Evolutionary conservation across 2,329 filamentous ascomycete genomes (phyloP).

Genomic region (Pyrenophora graminea): DNA sequence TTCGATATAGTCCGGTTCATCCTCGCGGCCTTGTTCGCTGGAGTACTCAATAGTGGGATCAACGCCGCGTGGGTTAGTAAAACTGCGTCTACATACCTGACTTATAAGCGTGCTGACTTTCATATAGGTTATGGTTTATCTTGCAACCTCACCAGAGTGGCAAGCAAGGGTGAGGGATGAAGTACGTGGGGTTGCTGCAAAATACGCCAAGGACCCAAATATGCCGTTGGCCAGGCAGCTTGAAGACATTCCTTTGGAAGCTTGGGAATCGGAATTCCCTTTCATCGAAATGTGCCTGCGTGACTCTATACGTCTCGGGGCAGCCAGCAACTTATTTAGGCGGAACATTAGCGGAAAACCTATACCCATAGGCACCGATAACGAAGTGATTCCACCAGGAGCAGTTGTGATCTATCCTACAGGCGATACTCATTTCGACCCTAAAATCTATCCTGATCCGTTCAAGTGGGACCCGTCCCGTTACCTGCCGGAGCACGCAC

Average conservation of each 20-base stretch:
- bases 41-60: constrained; percentile 61
- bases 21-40: constrained; percentile 59
- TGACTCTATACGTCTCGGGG: constrained; percentile 59
- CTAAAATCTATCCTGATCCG: constrained; percentile 55
- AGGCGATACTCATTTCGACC: constrained; percentile 56
- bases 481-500: constrained; percentile 54
- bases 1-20: constrained; percentile 54
- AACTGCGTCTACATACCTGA: not conserved
- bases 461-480: constrained; percentile 56
- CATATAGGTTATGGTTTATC: constrained; percentile 26
- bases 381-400: constrained; percentile 56
- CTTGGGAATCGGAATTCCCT: constrained; percentile 63
- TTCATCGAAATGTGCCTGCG: constrained; percentile 57
- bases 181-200: constrained; percentile 52
- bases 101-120: not conserved
- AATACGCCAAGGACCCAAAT: constrained; percentile 47
- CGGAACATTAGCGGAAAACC: constrained; percentile 55
- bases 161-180: constrained; percentile 52
- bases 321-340: constrained; percentile 56
- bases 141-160: constrained; percentile 51
- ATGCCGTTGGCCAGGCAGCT: constrained; percentile 47
- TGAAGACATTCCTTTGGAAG: constrained; percentile 53
- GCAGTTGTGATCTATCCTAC: constrained; percentile 54
- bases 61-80: constrained; percentile 56
- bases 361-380: constrained; percentile 51